Evolutionary conservation across 306 rosid genomes (phyloP), one percentile per base, ranked within the genome.

Genomic region (Adenanthera pavonina): DNA sequence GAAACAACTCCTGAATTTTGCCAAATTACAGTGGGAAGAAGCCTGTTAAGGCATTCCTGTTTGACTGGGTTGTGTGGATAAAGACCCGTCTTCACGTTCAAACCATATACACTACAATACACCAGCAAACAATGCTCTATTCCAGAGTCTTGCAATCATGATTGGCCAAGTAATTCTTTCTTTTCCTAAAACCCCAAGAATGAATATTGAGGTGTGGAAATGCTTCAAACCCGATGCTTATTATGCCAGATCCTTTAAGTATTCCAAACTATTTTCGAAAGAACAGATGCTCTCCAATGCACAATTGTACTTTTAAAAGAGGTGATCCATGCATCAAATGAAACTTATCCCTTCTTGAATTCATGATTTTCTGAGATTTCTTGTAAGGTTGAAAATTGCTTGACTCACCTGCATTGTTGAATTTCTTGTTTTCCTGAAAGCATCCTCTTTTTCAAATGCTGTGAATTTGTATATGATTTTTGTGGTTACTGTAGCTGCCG

Each of bases 401-500:
- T 19, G 10, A 25, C 68, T 43, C 41, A n/a, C 1, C 17, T 69
- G 74, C 56, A 20, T 69, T n/a, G 4, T 56, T 56, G 34, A 67
- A 30, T 19, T n/a, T n/a, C 12, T n/a, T 41, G 30, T 68, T 68
- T 64, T 80, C 65, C 36, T 57, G 59, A 68, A 69, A 77, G 59
- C 30, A 36, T 77, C 52, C 36, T 66, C n/a, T 51, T 70, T 74
- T 33, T 25, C 12, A 59, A 40, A 49, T 65, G 34, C 17, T 72
- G 51, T 43, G 80, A 72, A 68, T 30, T 69, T 56, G 46, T 76
- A 57, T 57, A 52, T 77, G 59, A 38, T 48, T 85, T 77, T 81
- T 70, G 61, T 77, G 52, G 40, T 44, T 71, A 64, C 74, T 71
- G 30, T 84, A 95, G 99, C 90, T 57, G 72, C 30, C 72, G 85